A percentile compares a stretch with the other conserved stretches of the same genome.
Conservation (phyloP, 2,329 filamentous ascomycete species). For the Emmonsia crescens region DNA sequence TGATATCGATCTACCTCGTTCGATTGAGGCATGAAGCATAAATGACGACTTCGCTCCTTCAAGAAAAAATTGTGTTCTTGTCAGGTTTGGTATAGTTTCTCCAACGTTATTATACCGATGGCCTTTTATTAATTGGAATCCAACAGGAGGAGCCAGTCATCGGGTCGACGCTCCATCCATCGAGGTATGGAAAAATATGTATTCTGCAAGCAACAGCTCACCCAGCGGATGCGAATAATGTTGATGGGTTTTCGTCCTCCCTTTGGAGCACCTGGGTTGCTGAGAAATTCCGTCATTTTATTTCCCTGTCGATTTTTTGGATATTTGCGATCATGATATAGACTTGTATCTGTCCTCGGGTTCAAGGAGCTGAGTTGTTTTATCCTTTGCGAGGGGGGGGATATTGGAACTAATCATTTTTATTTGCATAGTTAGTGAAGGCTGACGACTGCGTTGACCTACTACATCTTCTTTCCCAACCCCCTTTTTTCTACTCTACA, state of each 20-base stretch:
- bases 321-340: neutral
- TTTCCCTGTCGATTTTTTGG: neutral
- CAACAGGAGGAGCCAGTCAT: neutral
- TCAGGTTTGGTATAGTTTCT: neutral
- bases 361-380: neutral
- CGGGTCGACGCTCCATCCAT: neutral
- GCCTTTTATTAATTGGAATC: neutral
- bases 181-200: neutral
- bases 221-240: neutral
- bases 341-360: neutral
- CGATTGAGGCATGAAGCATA: slow-evolving; percentile 1
- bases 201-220: neutral
- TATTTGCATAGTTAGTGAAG: neutral
- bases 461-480: neutral
- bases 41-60: neutral
- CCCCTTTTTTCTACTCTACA: neutral
- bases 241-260: neutral
- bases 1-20: slow-evolving; percentile 39
- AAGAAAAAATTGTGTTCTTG: neutral
- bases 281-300: neutral
- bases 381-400: neutral
- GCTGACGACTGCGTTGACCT: neutral
- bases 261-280: neutral
- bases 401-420: neutral
- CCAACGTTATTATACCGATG: neutral